Conservation (phyloP, 2,329 filamentous ascomycete genomes). For the Fusarium sambucinum region DNA sequence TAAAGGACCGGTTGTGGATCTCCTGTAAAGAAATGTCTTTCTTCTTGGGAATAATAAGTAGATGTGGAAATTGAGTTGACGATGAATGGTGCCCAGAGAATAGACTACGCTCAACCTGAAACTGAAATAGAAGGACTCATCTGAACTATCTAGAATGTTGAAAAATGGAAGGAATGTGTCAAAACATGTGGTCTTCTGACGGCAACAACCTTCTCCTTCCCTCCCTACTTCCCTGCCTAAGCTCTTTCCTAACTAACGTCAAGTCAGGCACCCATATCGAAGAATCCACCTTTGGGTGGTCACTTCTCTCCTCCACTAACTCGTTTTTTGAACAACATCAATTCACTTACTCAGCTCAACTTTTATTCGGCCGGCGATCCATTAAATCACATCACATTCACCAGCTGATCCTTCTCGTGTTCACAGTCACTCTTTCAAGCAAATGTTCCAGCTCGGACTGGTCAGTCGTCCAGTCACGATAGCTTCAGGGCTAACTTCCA, state of each 20-base stretch:
- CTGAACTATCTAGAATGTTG: neutral
- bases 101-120: neutral
- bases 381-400: neutral
- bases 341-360: neutral
- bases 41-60: neutral
- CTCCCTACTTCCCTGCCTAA: neutral
- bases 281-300: constrained; percentile 26
- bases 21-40: neutral
- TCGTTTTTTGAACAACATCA: neutral
- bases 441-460: constrained; percentile 1
- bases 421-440: constrained; percentile 5
- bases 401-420: neutral
- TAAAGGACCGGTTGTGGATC: neutral
- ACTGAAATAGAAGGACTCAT: constrained; percentile 2
- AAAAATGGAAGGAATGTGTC: constrained; percentile 31
- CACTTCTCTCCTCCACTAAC: constrained; percentile 13
- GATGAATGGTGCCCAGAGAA: neutral
- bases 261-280: constrained; percentile 26
- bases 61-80: neutral
- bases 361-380: neutral
- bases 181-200: constrained; percentile 20
- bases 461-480: constrained; percentile 24
- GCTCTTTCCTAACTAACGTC: constrained; percentile 14
- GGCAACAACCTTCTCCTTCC: constrained; percentile 23
- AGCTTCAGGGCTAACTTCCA: constrained; percentile 20